Evolutionary conservation across 441 rosid species (phyloP), one percentile per base, ranked within the genome.

Genomic region (Aleurites moluccanus): DNA sequence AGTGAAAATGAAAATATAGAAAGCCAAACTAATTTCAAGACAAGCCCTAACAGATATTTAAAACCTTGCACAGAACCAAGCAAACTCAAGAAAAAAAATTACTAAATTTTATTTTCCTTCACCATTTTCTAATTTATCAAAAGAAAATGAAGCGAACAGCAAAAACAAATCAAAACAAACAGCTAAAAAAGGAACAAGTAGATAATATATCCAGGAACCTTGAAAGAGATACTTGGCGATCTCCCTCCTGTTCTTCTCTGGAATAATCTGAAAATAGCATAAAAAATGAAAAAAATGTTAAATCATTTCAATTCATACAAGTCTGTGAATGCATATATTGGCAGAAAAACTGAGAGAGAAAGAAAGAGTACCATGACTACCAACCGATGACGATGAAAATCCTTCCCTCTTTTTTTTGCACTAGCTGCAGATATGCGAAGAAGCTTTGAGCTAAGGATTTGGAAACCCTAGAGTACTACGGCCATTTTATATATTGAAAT

Each of bases 191-290:
- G 25, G 7, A 9, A 9, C 30, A 66, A 38, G 13, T 1, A 72
- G 30, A 30, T 6, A 6, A 20, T 25, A 14, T 33, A 18, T 28
- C 60, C 0, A 50, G 35, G 57, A 10, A 89, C 98, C 97, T 90
- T 94, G 95, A 75, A 94, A 94, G 84, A 94, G 97, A 87, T 94
- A 91, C 86, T 92, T 94, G 63, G 91, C 92, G 81, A 94, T 92
- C 81, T 91, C 93, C 64, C 98, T 90, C 28, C 98, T 89, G 77
- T 94, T 92, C 85, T 89, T 90, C 90, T 94, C 98, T 20, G 97
- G 70, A 33, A 92, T 91, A 79, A 94, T 92, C 97, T 92, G 82
- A 63, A 68, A 38, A 57, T 6, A 78, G 3, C 30, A 78, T 38
- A 8, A 42, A 69, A 38, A 7, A 55, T 21, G 59, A 50, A 33